Base-by-base conservation (phyloP, 176 grass and related monocot species). In the Poa pratensis region DNA sequence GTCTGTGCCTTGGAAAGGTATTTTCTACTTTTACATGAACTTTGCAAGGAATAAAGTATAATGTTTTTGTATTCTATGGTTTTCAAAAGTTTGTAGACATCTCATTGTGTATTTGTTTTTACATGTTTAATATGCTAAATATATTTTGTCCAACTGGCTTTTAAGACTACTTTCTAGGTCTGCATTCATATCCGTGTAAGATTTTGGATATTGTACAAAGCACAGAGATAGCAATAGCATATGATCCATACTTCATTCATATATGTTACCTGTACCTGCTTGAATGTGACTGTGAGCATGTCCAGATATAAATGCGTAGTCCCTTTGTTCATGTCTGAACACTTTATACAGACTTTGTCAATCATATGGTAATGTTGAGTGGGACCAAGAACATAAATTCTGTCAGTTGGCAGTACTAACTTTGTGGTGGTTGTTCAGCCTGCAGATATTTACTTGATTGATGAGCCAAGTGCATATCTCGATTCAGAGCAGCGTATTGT, bases 1-100 rank as follows among this genome's bases (percentile, higher is more conserved):
- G 95, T 76, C 80, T 97, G 20, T 97, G 95, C 71, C 95, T 95
- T 80, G 95, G 95, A 87, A 97, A 97, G 92, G 95, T 97, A 90
- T 1, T 86, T 55, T 14, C 55, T 63, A 34, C 17, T 53, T 76
- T 58, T 77, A 22, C 71, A 35, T 70, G 19, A 76, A 15, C 18
- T 59, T 75, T 50, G 15, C 32, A 22, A 6, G 22, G 30, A 51
- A 83, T 51, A 73, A 68, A 48, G 35, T 30, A 40, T 18, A 26
- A n/a, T 7, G 14, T 19, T 80, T 72, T 75, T 45, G 66, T 39
- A 19, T 32, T 80, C 12, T 57, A 57, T 68, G 57, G 7, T 58
- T 55, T 77, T 71, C 45, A 62, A 13, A 77, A 23, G 18, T 70
- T 69, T 26, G 10, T 12, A 27, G 75, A 43, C 32, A 69, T 82